These are phyloP conservation scores for Taiwanofungus camphoratus DNA, from an alignment of 1,284 basidiomycete species.

Conservation along the genomic window DNA sequence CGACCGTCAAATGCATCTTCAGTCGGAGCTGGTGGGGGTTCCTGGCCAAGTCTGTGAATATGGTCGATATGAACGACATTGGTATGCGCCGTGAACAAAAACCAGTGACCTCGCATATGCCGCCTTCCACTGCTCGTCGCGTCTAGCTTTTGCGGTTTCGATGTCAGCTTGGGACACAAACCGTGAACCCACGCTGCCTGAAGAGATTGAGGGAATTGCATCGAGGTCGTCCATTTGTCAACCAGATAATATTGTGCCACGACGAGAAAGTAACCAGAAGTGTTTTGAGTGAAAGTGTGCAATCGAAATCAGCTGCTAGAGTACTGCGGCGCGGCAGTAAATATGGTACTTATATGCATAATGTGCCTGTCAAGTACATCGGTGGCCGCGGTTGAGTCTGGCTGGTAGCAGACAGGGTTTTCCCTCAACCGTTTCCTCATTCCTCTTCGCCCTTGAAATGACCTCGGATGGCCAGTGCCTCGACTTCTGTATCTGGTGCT, in stretches of 20 bases:
- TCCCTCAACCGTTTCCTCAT: constrained; percentile 5
- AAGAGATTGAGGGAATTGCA: constrained; percentile 59
- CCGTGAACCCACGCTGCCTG: constrained; percentile 65
- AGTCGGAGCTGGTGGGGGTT: constrained; percentile 73
- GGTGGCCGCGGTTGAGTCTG: too few species aligned
- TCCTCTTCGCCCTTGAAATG: constrained; percentile 12
- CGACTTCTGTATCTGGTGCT: constrained; percentile 36
- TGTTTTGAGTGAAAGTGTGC: too few species aligned
- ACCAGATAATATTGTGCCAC: too few species aligned
- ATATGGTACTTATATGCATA: too few species aligned
- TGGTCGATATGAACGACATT: constrained; percentile 7
- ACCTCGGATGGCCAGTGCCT: constrained; percentile 12
- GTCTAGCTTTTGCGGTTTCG: constrained; percentile 68
- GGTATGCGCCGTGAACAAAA: constrained; percentile 12
- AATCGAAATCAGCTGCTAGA: too few species aligned
- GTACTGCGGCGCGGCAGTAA: too few species aligned
- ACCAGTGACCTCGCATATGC: constrained; percentile 75
- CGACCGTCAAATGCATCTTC: constrained; percentile 82
- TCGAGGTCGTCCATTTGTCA: constrained; percentile 34
- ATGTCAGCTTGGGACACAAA: constrained; percentile 78
- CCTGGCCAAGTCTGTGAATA: constrained; percentile 71
- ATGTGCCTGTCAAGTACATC: too few species aligned
- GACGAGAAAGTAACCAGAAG: too few species aligned
- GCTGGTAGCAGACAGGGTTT: too few species aligned
- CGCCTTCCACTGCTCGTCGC: constrained; percentile 88